phyloP scores from a whole-genome alignment of 192 early-diverging fungal genomes.

The Gaertneriomyces semiglobifer region DNA sequence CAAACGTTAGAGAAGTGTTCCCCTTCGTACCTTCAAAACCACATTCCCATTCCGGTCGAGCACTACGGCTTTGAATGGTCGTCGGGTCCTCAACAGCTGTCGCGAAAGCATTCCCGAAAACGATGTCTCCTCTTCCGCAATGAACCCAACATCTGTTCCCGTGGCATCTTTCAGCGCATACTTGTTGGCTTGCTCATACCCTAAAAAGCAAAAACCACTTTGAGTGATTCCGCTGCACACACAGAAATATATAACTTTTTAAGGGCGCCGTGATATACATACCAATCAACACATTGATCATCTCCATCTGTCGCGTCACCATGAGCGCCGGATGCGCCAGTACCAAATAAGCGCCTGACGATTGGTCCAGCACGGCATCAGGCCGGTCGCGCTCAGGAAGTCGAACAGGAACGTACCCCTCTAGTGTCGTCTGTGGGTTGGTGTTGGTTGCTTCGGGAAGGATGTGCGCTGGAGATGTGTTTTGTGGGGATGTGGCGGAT shows the following conservation, averaged over 20 bases:
- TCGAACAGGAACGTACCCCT: constrained; percentile 10
- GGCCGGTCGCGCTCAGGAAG: constrained; percentile 12
- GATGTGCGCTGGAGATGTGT: background rate
- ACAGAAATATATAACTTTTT: background rate
- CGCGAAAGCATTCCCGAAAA: constrained; percentile 60
- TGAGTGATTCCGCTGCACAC: background rate
- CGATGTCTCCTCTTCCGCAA: constrained; percentile 71
- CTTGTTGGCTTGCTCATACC: constrained; percentile 85
- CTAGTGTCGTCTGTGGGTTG: constrained; percentile 4
- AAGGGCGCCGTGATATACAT: background rate
- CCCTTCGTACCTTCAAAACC: constrained; percentile 56
- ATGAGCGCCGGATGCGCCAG: constrained; percentile 56
- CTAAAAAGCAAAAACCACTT: constrained; percentile 27
- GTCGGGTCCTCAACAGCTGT: constrained; percentile 70
- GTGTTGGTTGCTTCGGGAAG: background rate
- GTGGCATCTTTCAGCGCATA: constrained; percentile 69
- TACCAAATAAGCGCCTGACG: constrained; percentile 25
- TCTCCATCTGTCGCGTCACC: constrained; percentile 75
- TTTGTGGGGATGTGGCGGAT: background rate
- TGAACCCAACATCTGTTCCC: constrained; percentile 63
- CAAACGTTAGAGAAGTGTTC: no score
- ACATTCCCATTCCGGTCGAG: constrained; percentile 68
- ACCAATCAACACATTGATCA: constrained; percentile 72
- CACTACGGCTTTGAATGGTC: constrained; percentile 71
- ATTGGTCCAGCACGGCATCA: constrained; percentile 19